phyloP scores from a whole-genome alignment of 2,329 filamentous ascomycete genomes.

The Ceratocystis huliohia region DNA sequence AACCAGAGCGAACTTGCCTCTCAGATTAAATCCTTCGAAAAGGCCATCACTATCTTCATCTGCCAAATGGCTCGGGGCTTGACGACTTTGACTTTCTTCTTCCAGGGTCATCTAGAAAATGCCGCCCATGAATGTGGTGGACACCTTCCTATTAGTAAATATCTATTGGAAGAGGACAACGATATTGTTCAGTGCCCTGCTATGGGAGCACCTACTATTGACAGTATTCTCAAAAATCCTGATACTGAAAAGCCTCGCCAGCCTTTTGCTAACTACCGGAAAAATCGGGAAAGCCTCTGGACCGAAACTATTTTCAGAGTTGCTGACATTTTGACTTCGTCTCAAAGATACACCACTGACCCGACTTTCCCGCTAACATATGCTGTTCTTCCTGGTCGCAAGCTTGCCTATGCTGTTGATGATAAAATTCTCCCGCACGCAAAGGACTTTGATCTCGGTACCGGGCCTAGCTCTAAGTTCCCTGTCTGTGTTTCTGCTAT shows the following conservation, averaged over 20 bases:
- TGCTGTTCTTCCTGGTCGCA: constrained; percentile 8
- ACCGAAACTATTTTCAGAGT: constrained; percentile 17
- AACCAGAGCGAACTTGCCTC: constrained; percentile 15
- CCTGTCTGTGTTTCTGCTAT: constrained; percentile 17
- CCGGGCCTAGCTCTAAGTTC: constrained; percentile 15
- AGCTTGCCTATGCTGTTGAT: constrained; percentile 19
- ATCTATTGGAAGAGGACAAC: constrained; percentile 21
- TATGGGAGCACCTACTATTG: constrained; percentile 16
- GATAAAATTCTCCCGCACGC: constrained; percentile 16
- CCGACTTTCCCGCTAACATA: constrained; percentile 18
- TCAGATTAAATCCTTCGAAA: constrained; percentile 5
- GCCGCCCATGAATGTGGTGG: constrained; percentile 9
- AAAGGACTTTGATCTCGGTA: constrained; percentile 14
- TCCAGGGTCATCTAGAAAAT: constrained; percentile 15
- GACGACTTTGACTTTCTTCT: constrained; percentile 19
- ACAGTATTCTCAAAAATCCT: constrained; percentile 7
- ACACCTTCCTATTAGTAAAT: constrained; percentile 15
- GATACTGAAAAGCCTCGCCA: constrained; percentile 5
- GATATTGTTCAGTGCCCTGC: constrained; percentile 16
- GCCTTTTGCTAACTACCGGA: neutral
- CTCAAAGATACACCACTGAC: constrained; percentile 17
- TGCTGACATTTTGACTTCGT: constrained; percentile 16
- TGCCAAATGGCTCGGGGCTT: constrained; percentile 20
- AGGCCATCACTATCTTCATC: constrained; percentile 12
- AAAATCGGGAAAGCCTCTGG: constrained; percentile 14